Conservation (phyloP, 1,139 yeast species). For the Blastobotrys serpentis region DNA sequence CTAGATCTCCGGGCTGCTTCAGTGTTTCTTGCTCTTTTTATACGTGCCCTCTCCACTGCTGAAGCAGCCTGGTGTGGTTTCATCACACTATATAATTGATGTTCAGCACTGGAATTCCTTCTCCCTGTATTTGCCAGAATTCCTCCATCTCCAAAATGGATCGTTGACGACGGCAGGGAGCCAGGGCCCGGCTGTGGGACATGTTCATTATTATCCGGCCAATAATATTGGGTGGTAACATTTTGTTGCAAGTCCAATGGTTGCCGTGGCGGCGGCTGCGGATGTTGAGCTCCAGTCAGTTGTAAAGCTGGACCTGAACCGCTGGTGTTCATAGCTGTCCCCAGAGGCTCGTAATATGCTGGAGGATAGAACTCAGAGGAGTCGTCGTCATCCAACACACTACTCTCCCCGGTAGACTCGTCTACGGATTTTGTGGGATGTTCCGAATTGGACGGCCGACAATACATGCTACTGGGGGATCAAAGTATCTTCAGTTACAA, state of each 20-base stretch:
- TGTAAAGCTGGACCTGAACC: no score
- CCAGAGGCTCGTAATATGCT: background rate
- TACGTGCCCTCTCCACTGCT: conserved; percentile 19
- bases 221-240: no score
- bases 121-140: background rate
- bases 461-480: no score
- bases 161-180: no score
- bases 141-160: background rate
- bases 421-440: background rate
- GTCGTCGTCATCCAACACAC: background rate
- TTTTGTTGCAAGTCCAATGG: background rate
- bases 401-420: conserved; percentile 1
- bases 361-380: background rate
- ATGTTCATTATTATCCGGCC: background rate
- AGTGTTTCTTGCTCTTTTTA: conserved; percentile 94
- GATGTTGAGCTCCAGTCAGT: no score
- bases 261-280: background rate
- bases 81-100: background rate
- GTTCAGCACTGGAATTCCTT: conserved; percentile 2
- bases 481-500: no score
- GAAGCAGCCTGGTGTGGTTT: conserved; percentile 7
- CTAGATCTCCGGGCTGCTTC: conserved; percentile 97
- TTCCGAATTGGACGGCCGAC: background rate
- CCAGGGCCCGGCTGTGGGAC: background rate
- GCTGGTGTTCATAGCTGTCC: background rate